A percentile compares a stretch with the other conserved stretches of the same genome.
phyloP scores from a whole-genome alignment of 2,329 filamentous ascomycete species.

The Scytalidium sp. region DNA sequence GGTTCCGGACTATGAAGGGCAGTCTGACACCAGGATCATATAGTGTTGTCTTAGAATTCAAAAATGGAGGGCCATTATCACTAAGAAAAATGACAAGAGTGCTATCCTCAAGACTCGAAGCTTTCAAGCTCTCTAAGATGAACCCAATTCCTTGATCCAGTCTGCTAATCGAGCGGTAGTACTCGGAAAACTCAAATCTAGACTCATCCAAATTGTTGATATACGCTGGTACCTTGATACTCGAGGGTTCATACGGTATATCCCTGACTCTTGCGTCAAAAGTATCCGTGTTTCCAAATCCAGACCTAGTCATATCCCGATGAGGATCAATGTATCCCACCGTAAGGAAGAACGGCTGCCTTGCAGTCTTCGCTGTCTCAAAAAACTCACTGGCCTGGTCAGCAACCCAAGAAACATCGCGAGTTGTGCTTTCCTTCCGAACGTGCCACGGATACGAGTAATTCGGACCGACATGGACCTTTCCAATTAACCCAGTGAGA shows the following conservation, averaged over 20 bases:
- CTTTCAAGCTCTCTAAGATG: slow-evolving; percentile 27
- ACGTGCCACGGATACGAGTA: slow-evolving; percentile 40
- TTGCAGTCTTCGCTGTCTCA: slow-evolving; percentile 24
- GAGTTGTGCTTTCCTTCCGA: slow-evolving; percentile 36
- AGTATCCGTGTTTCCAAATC: slow-evolving; percentile 29
- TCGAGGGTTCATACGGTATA: slow-evolving; percentile 8
- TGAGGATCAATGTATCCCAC: slow-evolving; percentile 46
- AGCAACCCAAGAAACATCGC: slow-evolving; percentile 40
- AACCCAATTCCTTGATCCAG: slow-evolving; percentile 34
- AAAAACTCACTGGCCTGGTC: slow-evolving; percentile 37
- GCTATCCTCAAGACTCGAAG: slow-evolving; percentile 22
- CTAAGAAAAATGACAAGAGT: slow-evolving; percentile 37
- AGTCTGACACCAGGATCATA: slow-evolving; percentile 37
- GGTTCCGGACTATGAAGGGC: slow-evolving; percentile 33
- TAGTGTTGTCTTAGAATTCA: slow-evolving; percentile 41
- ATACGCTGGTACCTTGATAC: slow-evolving; percentile 24
- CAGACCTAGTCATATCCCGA: slow-evolving; percentile 35
- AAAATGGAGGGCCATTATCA: slow-evolving; percentile 39
- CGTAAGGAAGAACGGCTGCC: slow-evolving; percentile 41
- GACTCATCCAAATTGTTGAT: slow-evolving; percentile 22
- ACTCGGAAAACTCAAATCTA: slow-evolving; percentile 26
- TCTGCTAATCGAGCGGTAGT: slow-evolving; percentile 20
- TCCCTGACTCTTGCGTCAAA: slow-evolving; percentile 11
- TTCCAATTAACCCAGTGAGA: slow-evolving; percentile 44
- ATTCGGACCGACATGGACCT: slow-evolving; percentile 43